Evolutionary conservation across 164 flowering plant species (phyloP).

Genomic region (Nelumbo lutea): DNA sequence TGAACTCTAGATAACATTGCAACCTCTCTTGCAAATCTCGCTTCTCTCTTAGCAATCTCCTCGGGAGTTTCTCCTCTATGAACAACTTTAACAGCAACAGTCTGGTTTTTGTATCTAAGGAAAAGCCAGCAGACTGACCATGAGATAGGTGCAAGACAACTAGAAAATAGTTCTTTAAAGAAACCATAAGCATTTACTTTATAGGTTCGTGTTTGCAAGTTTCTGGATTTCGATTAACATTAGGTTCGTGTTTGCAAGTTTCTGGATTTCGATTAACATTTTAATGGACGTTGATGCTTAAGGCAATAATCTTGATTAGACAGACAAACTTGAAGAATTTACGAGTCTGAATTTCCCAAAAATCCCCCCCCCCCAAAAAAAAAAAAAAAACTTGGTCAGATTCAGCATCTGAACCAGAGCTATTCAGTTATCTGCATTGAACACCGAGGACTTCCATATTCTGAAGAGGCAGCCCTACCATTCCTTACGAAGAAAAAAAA

Average conservation of each 20-base stretch:
- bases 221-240: too few relatives aligned
- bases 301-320: not conserved
- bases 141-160: conserved; percentile 2
- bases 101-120: conserved; percentile 74
- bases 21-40: conserved; percentile 76
- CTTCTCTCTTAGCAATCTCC: conserved; percentile 67
- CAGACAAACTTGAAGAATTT: not conserved
- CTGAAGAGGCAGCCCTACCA: not conserved
- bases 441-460: not conserved
- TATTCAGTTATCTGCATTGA: not conserved
- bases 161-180: not conserved
- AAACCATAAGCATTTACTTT: not conserved
- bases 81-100: conserved; percentile 83
- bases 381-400: not conserved
- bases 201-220: too few relatives aligned
- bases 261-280: too few relatives aligned
- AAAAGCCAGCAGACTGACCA: not conserved
- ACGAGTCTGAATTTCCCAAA: too few relatives aligned
- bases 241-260: too few relatives aligned
- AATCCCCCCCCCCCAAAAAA: too few relatives aligned
- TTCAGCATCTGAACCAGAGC: not conserved
- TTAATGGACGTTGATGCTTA: too few relatives aligned
- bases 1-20: conserved; percentile 91
- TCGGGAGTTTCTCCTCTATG: conserved; percentile 82
- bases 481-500: not conserved